These are phyloP conservation scores for Cystobasidium tubakii DNA, from an alignment of 768 basidiomycete genomes.

Conservation along the genomic window DNA sequence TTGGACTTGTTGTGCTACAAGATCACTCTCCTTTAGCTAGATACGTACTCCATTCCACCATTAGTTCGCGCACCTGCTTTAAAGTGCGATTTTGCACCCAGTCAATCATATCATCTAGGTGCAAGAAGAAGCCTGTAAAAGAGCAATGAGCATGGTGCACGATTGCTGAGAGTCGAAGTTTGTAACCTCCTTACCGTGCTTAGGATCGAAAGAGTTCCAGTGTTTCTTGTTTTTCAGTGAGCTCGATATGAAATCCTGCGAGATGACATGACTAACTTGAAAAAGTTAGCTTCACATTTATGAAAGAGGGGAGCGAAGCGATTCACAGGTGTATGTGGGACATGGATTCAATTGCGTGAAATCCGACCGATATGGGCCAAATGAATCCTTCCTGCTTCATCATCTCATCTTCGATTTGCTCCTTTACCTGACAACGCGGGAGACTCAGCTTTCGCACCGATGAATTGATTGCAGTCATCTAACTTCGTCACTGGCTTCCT, in stretches of 20 bases:
- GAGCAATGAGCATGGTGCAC: background rate
- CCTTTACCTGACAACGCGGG: constrained; percentile 17
- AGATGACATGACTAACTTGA: constrained; percentile 32
- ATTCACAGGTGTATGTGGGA: constrained; percentile 35
- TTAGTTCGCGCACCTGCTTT: background rate
- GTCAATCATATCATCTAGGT: constrained; percentile 34
- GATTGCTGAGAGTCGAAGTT: background rate
- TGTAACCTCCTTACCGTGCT: constrained; percentile 17
- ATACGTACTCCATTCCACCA: background rate
- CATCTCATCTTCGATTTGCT: constrained; percentile 37
- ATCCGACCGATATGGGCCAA: constrained; percentile 37
- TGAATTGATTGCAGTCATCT: background rate
- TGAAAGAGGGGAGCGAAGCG: background rate
- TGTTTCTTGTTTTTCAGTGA: constrained; percentile 40
- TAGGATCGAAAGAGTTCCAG: constrained; percentile 40
- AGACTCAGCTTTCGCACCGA: background rate
- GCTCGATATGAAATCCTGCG: constrained; percentile 32
- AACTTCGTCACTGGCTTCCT: constrained; percentile 28
- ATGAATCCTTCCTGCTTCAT: constrained; percentile 37
- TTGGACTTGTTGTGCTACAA: constrained; percentile 33
- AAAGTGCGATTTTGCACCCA: constrained; percentile 33
- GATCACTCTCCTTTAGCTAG: background rate
- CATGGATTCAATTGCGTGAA: constrained; percentile 35
- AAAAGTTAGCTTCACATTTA: background rate
- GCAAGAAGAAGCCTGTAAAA: constrained; percentile 42